phyloP scores from a whole-genome alignment of 306 rosid genomes.

The Fagus crenata region DNA sequence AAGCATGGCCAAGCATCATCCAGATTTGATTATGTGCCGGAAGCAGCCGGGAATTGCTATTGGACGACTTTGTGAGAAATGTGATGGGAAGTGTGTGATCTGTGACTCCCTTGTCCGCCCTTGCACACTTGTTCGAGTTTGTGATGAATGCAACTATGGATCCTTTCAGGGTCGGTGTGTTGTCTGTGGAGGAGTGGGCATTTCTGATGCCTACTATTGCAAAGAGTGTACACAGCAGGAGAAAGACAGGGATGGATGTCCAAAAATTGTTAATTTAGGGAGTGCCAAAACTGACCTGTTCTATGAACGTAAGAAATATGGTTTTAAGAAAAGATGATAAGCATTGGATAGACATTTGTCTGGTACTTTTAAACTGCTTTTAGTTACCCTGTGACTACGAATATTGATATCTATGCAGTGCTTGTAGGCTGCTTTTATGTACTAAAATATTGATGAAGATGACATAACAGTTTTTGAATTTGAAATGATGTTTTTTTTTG shows the following conservation, averaged over 20 bases:
- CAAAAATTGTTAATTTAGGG: slow-evolving; percentile 85
- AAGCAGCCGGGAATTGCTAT: slow-evolving; percentile 90
- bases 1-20: slow-evolving; percentile 85
- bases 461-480: not conserved
- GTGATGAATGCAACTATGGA: slow-evolving; percentile 83
- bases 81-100: slow-evolving; percentile 84
- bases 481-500: not conserved
- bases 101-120: slow-evolving; percentile 91
- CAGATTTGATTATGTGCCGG: slow-evolving; percentile 89
- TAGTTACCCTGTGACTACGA: not conserved
- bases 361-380: not conserved
- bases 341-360: not conserved
- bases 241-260: slow-evolving; percentile 95
- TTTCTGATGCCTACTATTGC: slow-evolving; percentile 91
- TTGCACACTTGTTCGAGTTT: slow-evolving; percentile 84
- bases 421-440: not conserved
- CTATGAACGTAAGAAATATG: slow-evolving; percentile 88
- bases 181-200: slow-evolving; percentile 89
- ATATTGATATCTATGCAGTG: not conserved
- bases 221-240: slow-evolving; percentile 97
- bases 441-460: not conserved
- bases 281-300: slow-evolving; percentile 84
- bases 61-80: slow-evolving; percentile 80
- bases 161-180: slow-evolving; percentile 86
- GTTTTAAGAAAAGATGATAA: slow-evolving; percentile 81